Percentiles rank a stretch among this genome's conserved stretches.
Evolutionary conservation across 257 asterid genomes (phyloP).

Genomic region (Osmanthus fragrans): DNA sequence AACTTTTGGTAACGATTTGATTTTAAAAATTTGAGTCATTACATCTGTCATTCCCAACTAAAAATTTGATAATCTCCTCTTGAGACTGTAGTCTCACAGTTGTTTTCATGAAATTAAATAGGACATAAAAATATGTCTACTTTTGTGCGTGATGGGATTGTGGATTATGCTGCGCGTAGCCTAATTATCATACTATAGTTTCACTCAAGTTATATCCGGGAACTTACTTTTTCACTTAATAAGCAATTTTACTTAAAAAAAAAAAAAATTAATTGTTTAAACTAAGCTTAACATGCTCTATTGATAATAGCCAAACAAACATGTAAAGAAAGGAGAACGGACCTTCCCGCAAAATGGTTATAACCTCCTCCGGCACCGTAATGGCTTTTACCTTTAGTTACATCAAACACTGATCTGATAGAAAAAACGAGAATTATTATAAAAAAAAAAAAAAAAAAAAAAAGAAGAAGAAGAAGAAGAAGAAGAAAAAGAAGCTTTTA

Average conservation of each 20-base stretch:
- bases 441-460: too few relatives aligned
- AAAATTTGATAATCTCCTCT: not conserved
- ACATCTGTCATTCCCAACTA: not conserved
- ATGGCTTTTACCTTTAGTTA: conserved; percentile 79
- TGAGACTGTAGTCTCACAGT: not conserved
- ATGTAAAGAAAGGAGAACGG: not conserved
- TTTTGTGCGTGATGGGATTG: not conserved
- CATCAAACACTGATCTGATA: conserved; percentile 90
- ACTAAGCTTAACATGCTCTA: not conserved
- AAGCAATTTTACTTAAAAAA: not conserved
- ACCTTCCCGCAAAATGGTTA: conserved; percentile 87
- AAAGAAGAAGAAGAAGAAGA: too few relatives aligned
- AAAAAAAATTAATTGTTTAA: not conserved
- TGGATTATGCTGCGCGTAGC: not conserved
- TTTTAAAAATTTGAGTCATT: too few relatives aligned
- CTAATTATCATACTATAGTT: not conserved
- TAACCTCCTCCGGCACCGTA: conserved; percentile 89
- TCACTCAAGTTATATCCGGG: not conserved
- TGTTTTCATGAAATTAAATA: not conserved
- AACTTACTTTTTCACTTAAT: not conserved
- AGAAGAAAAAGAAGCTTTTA: not conserved
- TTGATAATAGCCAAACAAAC: not conserved
- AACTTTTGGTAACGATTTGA: too few relatives aligned
- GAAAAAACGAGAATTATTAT: not conserved
- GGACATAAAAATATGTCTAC: not conserved